phyloP scores from a whole-genome alignment of 73 alveolate genomes.

The Breviolum minutum region DNA sequence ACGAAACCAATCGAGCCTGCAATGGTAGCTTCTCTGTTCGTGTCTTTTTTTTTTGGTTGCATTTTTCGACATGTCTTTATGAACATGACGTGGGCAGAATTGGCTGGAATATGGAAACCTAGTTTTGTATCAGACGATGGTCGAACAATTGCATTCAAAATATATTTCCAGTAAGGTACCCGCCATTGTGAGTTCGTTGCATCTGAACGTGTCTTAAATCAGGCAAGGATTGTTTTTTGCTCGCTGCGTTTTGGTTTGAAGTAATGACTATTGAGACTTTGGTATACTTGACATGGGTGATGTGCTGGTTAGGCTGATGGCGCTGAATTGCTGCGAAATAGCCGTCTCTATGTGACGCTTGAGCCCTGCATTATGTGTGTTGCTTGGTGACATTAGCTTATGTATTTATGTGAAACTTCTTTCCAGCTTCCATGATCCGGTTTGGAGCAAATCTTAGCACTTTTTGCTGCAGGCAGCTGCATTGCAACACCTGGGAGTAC shows the following conservation, averaged over 20 bases:
- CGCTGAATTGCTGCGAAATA: constrained; percentile 14
- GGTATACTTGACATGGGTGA: not conserved
- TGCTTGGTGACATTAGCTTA: not conserved
- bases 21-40: not conserved
- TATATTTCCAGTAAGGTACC: not conserved
- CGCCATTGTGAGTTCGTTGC: constrained; percentile 80
- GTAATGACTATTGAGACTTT: not conserved
- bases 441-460: not conserved
- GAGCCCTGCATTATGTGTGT: constrained; percentile 93
- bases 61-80: not conserved
- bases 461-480: constrained; percentile 30
- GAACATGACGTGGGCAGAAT: not conserved
- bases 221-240: not conserved
- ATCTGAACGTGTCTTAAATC: not conserved
- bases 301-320: constrained; percentile 23
- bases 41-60: not conserved
- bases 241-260: too few species aligned
- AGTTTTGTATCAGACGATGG: too few species aligned
- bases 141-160: too few species aligned
- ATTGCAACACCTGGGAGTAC: constrained; percentile 48
- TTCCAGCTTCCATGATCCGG: not conserved
- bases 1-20: constrained; percentile 62
- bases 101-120: not conserved
- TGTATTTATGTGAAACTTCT: not conserved
- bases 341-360: constrained; percentile 74